A percentile compares a stretch with the other conserved stretches of the same genome.
These are phyloP conservation scores for Chlorella sp. DNA, from an alignment of 139 green algal species.

Conservation along the genomic window DNA sequence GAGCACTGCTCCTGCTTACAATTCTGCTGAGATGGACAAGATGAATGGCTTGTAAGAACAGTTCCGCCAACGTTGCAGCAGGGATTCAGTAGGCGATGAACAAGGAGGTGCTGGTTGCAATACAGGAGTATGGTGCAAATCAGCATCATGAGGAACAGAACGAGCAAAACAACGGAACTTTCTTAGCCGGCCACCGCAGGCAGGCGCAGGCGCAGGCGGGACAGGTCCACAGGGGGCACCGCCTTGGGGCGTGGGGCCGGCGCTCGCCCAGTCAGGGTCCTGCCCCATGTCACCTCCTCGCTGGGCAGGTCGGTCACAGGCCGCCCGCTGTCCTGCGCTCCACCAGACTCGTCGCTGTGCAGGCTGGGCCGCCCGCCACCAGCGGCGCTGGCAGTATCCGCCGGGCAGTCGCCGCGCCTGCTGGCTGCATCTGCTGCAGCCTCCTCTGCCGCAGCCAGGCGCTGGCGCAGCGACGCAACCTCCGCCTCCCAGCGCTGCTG, in stretches of 20 bases:
- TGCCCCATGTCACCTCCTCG: slow-evolving; percentile 23
- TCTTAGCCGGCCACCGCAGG: neutral
- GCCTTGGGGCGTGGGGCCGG: neutral
- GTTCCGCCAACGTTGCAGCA: too few species aligned
- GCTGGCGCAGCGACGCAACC: neutral
- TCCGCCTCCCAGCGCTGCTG: neutral
- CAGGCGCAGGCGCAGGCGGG: neutral
- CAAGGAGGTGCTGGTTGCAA: too few species aligned
- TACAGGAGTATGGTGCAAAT: too few species aligned
- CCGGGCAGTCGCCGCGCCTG: neutral
- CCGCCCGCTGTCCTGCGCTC: neutral
- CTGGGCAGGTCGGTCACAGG: neutral
- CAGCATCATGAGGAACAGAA: too few species aligned
- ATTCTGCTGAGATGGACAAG: too few species aligned
- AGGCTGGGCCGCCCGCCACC: neutral
- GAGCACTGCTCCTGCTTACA: too few species aligned
- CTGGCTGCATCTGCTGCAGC: neutral
- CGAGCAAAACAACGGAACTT: too few species aligned
- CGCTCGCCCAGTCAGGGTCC: neutral
- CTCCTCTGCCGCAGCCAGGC: neutral
- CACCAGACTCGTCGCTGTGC: neutral
- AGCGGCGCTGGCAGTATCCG: neutral
- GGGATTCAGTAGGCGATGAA: too few species aligned
- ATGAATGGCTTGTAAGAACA: too few species aligned
- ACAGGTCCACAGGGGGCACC: slow-evolving; percentile 5